Evolutionary conservation across 2,329 filamentous ascomycete species (phyloP).

Genomic region (Colletotrichum incanum): DNA sequence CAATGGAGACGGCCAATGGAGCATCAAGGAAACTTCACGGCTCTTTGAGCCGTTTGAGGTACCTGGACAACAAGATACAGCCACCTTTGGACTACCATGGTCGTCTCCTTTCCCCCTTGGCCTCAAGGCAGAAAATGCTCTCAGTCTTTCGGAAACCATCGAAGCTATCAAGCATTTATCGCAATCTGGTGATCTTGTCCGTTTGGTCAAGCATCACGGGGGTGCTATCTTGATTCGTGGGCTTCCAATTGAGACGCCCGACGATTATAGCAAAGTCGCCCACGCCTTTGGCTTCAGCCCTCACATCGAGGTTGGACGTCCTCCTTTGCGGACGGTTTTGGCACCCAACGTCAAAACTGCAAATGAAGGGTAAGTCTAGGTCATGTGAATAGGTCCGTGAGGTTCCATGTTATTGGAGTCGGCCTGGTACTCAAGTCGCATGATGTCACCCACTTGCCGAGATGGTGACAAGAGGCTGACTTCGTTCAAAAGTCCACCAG

Average conservation of each 20-base stretch:
- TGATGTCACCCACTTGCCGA: not conserved
- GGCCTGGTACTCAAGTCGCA: not conserved
- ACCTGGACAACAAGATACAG: constrained; percentile 46
- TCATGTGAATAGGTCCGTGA: not conserved
- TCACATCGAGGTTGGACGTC: constrained; percentile 54
- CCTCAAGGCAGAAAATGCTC: constrained; percentile 35
- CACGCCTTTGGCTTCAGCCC: constrained; percentile 54
- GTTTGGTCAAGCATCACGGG: constrained; percentile 49
- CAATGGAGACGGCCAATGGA: not conserved
- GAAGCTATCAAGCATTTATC: constrained; percentile 43
- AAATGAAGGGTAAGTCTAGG: constrained; percentile 51
- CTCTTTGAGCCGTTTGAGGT: constrained; percentile 44
- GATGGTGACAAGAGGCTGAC: not conserved
- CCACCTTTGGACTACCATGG: constrained; percentile 44
- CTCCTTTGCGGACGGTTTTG: constrained; percentile 51
- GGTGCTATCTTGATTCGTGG: constrained; percentile 54
- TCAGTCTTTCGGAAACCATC: constrained; percentile 39
- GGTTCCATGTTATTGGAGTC: too few species aligned
- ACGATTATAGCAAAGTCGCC: constrained; percentile 54
- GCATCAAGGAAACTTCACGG: too few species aligned
- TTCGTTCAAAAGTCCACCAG: constrained; percentile 46
- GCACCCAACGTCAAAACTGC: constrained; percentile 56
- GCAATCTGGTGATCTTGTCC: constrained; percentile 48
- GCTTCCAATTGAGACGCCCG: constrained; percentile 50
- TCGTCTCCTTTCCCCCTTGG: constrained; percentile 47